Conservation (phyloP, 306 rosid species). For the Rosa lucieae region DNA sequence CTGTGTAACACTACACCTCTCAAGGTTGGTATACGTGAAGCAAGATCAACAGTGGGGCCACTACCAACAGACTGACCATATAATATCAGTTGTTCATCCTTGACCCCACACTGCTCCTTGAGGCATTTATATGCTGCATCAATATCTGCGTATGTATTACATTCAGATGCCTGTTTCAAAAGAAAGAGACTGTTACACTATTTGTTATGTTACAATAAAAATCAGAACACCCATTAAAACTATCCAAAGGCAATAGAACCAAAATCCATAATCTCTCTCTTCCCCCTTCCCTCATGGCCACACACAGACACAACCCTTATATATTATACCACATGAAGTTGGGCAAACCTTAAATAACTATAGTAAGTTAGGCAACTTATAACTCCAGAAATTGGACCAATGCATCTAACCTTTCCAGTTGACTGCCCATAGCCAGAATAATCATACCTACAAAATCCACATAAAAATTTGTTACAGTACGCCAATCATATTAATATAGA, state of each 20-base stretch:
- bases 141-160: constrained; percentile 88
- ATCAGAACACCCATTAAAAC: too few relatives aligned
- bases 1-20: constrained; percentile 90
- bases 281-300: too few relatives aligned
- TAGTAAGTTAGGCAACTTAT: constrained; percentile 4
- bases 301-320: too few relatives aligned
- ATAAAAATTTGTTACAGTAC: constrained; percentile 8
- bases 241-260: too few relatives aligned
- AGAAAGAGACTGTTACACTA: constrained; percentile 34
- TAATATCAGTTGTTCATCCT: constrained; percentile 79
- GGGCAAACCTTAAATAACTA: not conserved
- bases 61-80: constrained; percentile 97
- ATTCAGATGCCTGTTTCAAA: constrained; percentile 88
- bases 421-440: constrained; percentile 98
- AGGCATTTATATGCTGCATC: constrained; percentile 90
- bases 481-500: constrained; percentile 9
- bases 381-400: not conserved
- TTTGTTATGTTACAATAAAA: too few relatives aligned
- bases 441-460: constrained; percentile 65
- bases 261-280: too few relatives aligned
- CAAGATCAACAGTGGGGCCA: constrained; percentile 92
- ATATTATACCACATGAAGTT: not conserved
- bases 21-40: constrained; percentile 68
- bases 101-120: constrained; percentile 76
- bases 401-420: constrained; percentile 80